Base-by-base conservation (phyloP, 805 yeast genomes). In the Saccharomycopsis synnaedendra region DNA sequence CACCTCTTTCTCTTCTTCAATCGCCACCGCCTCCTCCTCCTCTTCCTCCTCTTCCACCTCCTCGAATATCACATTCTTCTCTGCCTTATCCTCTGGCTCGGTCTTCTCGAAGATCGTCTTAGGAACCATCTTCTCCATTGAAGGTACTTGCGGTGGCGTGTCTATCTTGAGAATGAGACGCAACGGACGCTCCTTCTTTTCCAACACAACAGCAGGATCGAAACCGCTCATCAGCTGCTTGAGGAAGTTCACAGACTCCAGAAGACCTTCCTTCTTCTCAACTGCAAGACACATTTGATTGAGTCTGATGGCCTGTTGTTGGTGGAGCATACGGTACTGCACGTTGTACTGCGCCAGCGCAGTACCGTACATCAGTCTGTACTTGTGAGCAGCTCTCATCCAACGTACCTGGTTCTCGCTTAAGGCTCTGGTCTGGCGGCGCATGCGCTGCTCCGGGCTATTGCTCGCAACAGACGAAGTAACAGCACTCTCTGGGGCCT, bases 281-380 rank as follows among this genome's bases (percentile, higher is more conserved):
- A 35, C 39, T 4, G 54, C 52, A 40, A 51, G 35, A 36, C 54
- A 51, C n/a, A 51, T 39, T 33, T 45, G 49, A 41, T 51, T 48
- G 35, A 37, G 43, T 37, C 52, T 42, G 8, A 48, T 45, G 19
- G 52, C 54, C 38, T 42, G 48, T n/a, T 39, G 32, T 42, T 46
- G 50, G 8, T 42, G 41, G 3, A 44, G 37, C 37, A 44, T 39
- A 2, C 19, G 35, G 29, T 11, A 34, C 41, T 39, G 19, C 41
- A 39, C 2, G 19, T 9, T 8, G 19, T 9, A 27, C 19, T 11
- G 19, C 29, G 37, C n/a, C 37, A 34, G 10, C 19, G 19, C 29
- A 8, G 28, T 8, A 11, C 36, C 36, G 33, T 42, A 42, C 44
- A 42, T 42, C 8, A 19, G 7, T 42, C 30, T 29, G 33, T 42